Evolutionary conservation across 768 basidiomycete genomes (phyloP).

Genomic region (Boletus reticuloceps): DNA sequence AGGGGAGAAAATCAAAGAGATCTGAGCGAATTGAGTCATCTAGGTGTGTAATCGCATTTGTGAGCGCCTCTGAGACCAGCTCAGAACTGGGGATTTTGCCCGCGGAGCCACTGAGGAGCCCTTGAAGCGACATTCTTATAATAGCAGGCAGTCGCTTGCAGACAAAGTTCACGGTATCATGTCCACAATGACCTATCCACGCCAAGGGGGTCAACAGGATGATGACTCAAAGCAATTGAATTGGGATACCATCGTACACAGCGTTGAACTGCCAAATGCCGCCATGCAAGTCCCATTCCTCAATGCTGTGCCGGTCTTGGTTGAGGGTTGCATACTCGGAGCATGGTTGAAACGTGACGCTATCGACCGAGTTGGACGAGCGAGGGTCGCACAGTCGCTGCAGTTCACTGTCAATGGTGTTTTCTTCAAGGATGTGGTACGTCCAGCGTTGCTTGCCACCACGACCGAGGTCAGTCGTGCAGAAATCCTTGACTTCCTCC

Average conservation of each 20-base stretch:
- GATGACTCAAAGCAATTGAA: conserved; percentile 16
- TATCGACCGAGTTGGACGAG: conserved; percentile 34
- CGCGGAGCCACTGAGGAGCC: conserved; percentile 28
- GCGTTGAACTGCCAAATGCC: conserved; percentile 45
- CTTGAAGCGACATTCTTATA: conserved; percentile 38
- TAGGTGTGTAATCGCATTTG: conserved; percentile 36
- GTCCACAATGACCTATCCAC: conserved; percentile 45
- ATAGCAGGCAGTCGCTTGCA: conserved; percentile 39
- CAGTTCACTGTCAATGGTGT: conserved; percentile 39
- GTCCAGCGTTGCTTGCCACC: conserved; percentile 53
- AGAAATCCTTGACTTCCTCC: conserved; percentile 52
- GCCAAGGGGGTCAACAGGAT: conserved; percentile 16
- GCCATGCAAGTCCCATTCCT: conserved; percentile 41
- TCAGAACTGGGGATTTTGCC: conserved; percentile 25
- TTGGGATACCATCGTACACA: conserved; percentile 41
- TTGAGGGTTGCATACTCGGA: conserved; percentile 32
- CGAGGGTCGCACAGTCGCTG: conserved; percentile 35
- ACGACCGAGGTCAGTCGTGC: conserved; percentile 51
- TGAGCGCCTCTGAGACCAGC: conserved; percentile 38
- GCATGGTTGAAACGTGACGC: conserved; percentile 45
- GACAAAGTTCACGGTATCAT: conserved; percentile 46
- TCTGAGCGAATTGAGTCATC: conserved; percentile 45
- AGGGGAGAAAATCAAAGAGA: conserved; percentile 44
- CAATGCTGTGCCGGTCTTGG: conserved; percentile 42
- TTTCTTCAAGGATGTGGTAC: conserved; percentile 46